These are phyloP conservation scores for Cladosporium sp. DNA, from an alignment of 2,329 filamentous ascomycete species.

Conservation along the genomic window DNA sequence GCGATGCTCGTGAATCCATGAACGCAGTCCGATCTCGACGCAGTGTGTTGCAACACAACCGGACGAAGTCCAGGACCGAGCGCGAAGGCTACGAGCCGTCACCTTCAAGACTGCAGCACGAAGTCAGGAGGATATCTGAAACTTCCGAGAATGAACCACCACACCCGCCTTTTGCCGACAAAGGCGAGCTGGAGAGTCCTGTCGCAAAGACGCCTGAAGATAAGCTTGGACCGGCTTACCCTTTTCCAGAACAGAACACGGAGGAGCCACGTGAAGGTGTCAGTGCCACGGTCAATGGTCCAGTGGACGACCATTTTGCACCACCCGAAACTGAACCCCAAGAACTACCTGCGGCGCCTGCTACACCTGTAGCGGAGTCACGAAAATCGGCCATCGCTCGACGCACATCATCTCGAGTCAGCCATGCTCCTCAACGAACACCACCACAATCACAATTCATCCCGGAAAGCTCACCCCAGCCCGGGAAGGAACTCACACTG, in stretches of 20 bases:
- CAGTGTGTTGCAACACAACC: conserved; percentile 35
- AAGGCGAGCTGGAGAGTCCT: conserved; percentile 40
- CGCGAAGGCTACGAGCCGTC: conserved; percentile 51
- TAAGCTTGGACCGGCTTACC: conserved; percentile 44
- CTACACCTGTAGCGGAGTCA: conserved; percentile 9
- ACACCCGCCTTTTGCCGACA: conserved; percentile 13
- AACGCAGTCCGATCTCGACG: conserved; percentile 62
- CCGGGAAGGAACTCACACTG: conserved; percentile 82
- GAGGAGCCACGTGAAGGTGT: conserved; percentile 16
- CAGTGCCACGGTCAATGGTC: conserved; percentile 33
- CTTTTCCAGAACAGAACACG: conserved; percentile 25
- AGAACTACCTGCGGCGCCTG: conserved; percentile 3
- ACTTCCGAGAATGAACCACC: conserved; percentile 44
- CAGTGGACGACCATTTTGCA: conserved; percentile 27
- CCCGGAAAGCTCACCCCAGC: conserved; percentile 61
- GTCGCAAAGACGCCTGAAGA: conserved; percentile 62
- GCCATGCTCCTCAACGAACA: conserved; percentile 19
- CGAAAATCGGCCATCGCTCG: neutral
- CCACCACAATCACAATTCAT: conserved; percentile 42
- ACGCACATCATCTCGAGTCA: conserved; percentile 6
- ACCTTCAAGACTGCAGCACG: conserved; percentile 51
- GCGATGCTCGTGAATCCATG: conserved; percentile 81
- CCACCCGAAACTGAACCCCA: conserved; percentile 11
- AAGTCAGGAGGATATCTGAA: conserved; percentile 57
- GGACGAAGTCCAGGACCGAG: conserved; percentile 22